phyloP scores from a whole-genome alignment of 2,329 filamentous ascomycete species.

The Penicillium hesseltinei region DNA sequence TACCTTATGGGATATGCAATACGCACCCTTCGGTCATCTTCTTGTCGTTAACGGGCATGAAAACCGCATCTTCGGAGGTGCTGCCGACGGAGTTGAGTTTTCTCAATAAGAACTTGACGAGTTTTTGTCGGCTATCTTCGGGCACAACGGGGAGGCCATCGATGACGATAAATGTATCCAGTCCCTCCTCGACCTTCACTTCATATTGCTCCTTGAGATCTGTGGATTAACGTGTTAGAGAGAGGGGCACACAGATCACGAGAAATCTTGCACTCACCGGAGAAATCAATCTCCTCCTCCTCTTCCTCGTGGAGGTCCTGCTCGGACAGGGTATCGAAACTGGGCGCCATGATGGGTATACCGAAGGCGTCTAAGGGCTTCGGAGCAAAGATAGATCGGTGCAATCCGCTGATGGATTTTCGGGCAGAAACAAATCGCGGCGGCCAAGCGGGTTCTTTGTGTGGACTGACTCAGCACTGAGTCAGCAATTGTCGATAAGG shows the following conservation, averaged over 20 bases:
- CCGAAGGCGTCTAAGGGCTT: conserved; percentile 21
- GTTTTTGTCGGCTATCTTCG: conserved; percentile 87
- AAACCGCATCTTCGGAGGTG: conserved; percentile 80
- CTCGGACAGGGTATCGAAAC: conserved; percentile 88
- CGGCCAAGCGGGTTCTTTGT: conserved; percentile 34
- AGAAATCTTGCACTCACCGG: conserved; percentile 47
- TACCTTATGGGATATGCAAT: neutral
- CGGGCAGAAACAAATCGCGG: conserved; percentile 36
- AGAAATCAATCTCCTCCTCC: conserved; percentile 91
- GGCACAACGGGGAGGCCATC: conserved; percentile 89
- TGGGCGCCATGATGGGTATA: conserved; percentile 73
- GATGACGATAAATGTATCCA: conserved; percentile 94
- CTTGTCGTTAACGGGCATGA: conserved; percentile 89
- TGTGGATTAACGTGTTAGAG: conserved; percentile 28
- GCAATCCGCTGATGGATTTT: conserved; percentile 32
- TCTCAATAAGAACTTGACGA: conserved; percentile 93
- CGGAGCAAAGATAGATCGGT: conserved; percentile 23
- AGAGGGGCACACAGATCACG: conserved; percentile 29
- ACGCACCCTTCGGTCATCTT: conserved; percentile 81
- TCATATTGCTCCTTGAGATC: conserved; percentile 94
- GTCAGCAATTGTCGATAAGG: conserved; percentile 8
- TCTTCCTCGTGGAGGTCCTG: conserved; percentile 89
- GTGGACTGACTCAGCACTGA: conserved; percentile 31
- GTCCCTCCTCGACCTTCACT: conserved; percentile 90
- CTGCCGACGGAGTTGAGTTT: conserved; percentile 85